Conservation (phyloP, 140 eudicot genomes). For the Cichorium intybus region DNA sequence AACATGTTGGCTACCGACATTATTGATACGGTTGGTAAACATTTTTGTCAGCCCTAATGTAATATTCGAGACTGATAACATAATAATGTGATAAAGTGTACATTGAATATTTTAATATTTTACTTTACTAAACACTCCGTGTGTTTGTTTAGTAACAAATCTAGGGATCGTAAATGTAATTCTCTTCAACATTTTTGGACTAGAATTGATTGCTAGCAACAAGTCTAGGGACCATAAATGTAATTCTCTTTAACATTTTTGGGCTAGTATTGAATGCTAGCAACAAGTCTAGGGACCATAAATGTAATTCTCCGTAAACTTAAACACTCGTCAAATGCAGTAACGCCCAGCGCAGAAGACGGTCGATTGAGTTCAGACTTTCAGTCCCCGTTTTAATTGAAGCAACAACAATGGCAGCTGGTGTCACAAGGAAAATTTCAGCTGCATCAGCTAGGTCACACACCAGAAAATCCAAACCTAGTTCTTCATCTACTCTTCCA, state of each 20-base stretch:
- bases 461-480: constrained; percentile 27
- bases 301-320: not conserved
- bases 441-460: constrained; percentile 44
- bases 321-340: not conserved
- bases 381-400: not conserved
- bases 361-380: not conserved
- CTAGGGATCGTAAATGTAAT: too few species aligned
- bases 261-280: not conserved
- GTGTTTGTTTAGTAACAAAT: too few species aligned
- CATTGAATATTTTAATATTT: too few species aligned
- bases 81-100: too few species aligned
- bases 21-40: too few species aligned
- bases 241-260: too few species aligned
- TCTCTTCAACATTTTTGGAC: too few species aligned
- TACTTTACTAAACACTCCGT: too few species aligned
- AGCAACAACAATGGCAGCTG: constrained; percentile 23
- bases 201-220: not conserved
- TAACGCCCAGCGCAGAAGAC: constrained; percentile 10
- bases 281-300: not conserved
- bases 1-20: too few species aligned
- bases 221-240: too few species aligned
- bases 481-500: constrained; percentile 9
- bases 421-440: constrained; percentile 23
- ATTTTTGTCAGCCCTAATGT: too few species aligned
- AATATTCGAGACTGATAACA: too few species aligned